Base-by-base conservation (phyloP, 441 rosid species). In the Eruca vesicaria region DNA sequence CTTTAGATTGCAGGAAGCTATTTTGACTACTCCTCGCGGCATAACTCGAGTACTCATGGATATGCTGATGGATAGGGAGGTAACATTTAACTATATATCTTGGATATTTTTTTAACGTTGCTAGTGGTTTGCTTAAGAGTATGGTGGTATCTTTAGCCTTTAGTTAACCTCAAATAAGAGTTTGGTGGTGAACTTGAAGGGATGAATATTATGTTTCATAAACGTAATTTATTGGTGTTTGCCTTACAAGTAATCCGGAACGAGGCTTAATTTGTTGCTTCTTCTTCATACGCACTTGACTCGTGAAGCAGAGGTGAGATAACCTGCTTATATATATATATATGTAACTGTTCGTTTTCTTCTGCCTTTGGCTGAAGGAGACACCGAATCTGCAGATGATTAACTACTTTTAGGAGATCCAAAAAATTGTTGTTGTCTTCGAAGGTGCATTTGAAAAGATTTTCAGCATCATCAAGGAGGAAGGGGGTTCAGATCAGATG, bases 61-160 rank as follows among this genome's bases (percentile, higher is more conserved):
- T 79, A 93, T 95, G 99, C 93, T 95, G 73, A 91, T 93, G 97
- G 99, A 93, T 82, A 95, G 97, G 66, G 99, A 96, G 99, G 99
- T 96, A 81, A 55, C 12, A 5, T 0, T 16, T 45, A 11, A 57
- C 15, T 63, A 18, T 63, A 18, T 43, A 58, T 48, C 33, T 48
- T 57, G 69, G 50, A 72, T 61, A 29, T 41, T 41, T 41, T 41
- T 23, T 31, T 33, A 32, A 61, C 64, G 55, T 41, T 63, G 4
- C 56, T 73, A 9, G n/a, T 77, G 20, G 41, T 62, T 32, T 68
- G 18, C 48, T 15, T 67, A 61, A 52, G 19, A 60, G 31, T 36
- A 12, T 67, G 26, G 48, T 77, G 26, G 48, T 77, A 38, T 71
- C 72, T 35, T 38, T 19, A 65, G 28, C 36, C 52, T 66, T 36